Evolutionary conservation across 768 basidiomycete species (phyloP).

Genomic region (Gloeopeniophorella convolvens): DNA sequence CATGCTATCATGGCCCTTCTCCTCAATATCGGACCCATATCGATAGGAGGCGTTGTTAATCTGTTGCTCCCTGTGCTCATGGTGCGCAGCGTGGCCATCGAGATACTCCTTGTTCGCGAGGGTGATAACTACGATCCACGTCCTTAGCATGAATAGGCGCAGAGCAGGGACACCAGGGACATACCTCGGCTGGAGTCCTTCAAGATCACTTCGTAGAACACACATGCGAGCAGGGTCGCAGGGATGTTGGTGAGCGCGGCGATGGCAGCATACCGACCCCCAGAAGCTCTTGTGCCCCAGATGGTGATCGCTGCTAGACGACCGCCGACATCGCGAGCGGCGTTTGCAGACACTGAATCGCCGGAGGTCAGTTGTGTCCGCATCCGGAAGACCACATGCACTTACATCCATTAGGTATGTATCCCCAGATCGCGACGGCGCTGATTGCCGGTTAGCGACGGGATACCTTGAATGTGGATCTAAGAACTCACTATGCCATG

Average conservation of each 20-base stretch:
- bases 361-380: not conserved
- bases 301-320: constrained; percentile 25
- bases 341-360: constrained; percentile 26
- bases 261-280: constrained; percentile 29
- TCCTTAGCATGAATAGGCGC: not conserved
- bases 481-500: constrained; percentile 22
- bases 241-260: constrained; percentile 28
- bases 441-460: not conserved
- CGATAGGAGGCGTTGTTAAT: not conserved
- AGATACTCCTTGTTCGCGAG: not conserved
- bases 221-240: constrained; percentile 26
- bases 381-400: not conserved
- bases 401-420: constrained; percentile 23
- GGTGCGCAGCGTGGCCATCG: constrained; percentile 12
- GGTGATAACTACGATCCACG: constrained; percentile 8
- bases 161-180: not conserved
- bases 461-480: not conserved
- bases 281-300: constrained; percentile 25
- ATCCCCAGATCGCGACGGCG: constrained; percentile 24
- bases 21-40: constrained; percentile 2
- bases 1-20: not conserved
- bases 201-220: constrained; percentile 25
- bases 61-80: not conserved
- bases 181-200: constrained; percentile 26
- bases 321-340: constrained; percentile 27